phyloP scores from a whole-genome alignment of 208 protist genomes.

The Naegleria fowleri region DNA sequence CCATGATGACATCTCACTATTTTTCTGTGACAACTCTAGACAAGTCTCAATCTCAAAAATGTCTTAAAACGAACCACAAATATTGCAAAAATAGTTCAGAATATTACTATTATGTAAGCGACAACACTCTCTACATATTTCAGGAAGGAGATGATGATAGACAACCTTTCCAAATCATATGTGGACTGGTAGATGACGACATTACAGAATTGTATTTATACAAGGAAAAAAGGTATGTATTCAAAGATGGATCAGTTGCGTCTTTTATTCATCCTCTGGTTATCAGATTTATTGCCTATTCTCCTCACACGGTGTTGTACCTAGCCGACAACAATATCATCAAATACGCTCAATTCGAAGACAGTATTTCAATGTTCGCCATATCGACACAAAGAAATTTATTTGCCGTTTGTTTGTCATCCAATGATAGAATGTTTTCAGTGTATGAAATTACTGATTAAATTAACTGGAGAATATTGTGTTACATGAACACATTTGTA shows the following conservation, averaged over 20 bases:
- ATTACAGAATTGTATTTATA: background rate
- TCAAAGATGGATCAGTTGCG: no score
- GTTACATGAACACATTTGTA: background rate
- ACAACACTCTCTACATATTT: background rate
- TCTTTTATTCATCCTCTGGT: no score
- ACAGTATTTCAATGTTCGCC: background rate
- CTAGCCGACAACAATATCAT: background rate
- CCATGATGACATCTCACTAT: background rate
- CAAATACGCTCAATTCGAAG: background rate
- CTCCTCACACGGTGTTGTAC: background rate
- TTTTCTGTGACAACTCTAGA: background rate
- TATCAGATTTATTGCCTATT: background rate
- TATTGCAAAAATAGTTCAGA: background rate
- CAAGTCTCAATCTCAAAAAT: background rate
- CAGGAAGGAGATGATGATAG: background rate
- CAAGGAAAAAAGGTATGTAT: background rate
- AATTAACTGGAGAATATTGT: background rate
- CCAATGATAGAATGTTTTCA: background rate
- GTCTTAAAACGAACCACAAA: background rate
- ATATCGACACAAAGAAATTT: background rate
- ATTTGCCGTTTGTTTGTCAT: background rate
- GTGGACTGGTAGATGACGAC: background rate
- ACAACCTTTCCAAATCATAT: background rate
- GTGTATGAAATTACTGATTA: background rate
- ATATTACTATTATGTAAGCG: background rate